phyloP scores from a whole-genome alignment of 2,329 filamentous ascomycete genomes.

The Colletotrichum sp. region DNA sequence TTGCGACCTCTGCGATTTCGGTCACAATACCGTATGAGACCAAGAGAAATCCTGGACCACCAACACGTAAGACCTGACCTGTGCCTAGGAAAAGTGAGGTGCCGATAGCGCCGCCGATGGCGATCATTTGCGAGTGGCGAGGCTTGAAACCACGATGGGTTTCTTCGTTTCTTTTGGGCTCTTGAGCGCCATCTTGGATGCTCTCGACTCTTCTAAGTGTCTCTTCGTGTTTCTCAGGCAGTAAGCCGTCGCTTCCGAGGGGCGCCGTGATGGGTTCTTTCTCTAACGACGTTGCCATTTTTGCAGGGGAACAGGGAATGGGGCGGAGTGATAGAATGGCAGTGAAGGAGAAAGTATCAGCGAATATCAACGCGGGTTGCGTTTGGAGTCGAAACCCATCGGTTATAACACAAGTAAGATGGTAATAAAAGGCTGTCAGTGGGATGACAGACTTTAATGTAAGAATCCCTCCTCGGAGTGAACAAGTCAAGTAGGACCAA shows the following conservation, averaged over 20 bases:
- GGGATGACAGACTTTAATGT: neutral
- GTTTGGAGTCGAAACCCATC: neutral
- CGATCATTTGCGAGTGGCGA: conserved; percentile 47
- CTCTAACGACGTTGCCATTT: neutral
- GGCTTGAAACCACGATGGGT: conserved; percentile 6
- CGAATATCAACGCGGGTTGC: neutral
- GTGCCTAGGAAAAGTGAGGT: conserved; percentile 52
- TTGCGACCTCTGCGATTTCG: conserved; percentile 51
- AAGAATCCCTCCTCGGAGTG: neutral
- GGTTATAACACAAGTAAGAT: neutral
- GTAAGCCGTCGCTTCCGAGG: neutral
- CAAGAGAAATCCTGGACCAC: conserved; percentile 46
- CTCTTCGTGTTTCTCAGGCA: neutral
- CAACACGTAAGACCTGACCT: conserved; percentile 40
- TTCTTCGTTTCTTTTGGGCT: neutral
- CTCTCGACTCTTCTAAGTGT: neutral
- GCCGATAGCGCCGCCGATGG: conserved; percentile 51
- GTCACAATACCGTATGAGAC: conserved; percentile 47
- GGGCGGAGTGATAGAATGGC: neutral
- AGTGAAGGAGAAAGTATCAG: neutral
- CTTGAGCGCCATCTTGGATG: neutral
- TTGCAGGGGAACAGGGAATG: neutral
- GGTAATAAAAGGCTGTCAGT: neutral
- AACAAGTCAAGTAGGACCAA: neutral
- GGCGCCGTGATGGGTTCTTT: neutral